Evolutionary conservation across 768 basidiomycete genomes (phyloP), one percentile per base, ranked within the genome.

Genomic region (Gymnopilus dilepis): DNA sequence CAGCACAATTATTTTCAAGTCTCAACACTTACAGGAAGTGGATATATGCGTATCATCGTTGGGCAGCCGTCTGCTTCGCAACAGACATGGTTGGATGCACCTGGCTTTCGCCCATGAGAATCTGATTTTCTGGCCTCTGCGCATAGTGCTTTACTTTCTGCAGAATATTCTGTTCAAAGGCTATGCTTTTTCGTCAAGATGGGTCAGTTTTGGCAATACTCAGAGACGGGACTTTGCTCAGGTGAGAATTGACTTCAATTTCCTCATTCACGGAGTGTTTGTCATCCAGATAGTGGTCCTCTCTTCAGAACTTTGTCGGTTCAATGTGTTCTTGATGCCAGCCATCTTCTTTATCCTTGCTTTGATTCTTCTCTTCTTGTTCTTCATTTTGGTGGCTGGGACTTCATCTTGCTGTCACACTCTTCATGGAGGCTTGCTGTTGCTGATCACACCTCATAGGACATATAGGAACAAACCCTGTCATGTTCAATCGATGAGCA

Each of bases 401-500:
- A 28, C 15, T 9, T 26, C 31, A 26, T n/a, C n/a, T 50, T 50
- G 47, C 28, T 50, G 47, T 50, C 47, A 50, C 47, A 50, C 47
- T 50, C 47, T 50, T 50, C 47, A n/a, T 50, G 47, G 31, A 50
- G 22, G 28, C 9, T 31, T 50, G 47, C 47, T 50, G 47, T 30
- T 19, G 26, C 28, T 31, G 45, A 30, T 50, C 47, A 50, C 47
- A 31, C 47, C 47, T 50, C 47, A 30, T 17, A 50, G 47, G n/a
- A n/a, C n/a, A 31, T n/a, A 50, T 31, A 17, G 47, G 28, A 17
- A 7, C 15, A n/a, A 17, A n/a, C 47, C 47, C 31, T 11, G 28
- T 50, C 47, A 47, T 50, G 47, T 50, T 50, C 47, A 50, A 50
- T 50, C 47, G 47, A 50, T 50, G 47, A 50, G 47, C 30, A 50